Conservation (phyloP, 2,329 filamentous ascomycete species). For the Colletotrichum sp. region DNA sequence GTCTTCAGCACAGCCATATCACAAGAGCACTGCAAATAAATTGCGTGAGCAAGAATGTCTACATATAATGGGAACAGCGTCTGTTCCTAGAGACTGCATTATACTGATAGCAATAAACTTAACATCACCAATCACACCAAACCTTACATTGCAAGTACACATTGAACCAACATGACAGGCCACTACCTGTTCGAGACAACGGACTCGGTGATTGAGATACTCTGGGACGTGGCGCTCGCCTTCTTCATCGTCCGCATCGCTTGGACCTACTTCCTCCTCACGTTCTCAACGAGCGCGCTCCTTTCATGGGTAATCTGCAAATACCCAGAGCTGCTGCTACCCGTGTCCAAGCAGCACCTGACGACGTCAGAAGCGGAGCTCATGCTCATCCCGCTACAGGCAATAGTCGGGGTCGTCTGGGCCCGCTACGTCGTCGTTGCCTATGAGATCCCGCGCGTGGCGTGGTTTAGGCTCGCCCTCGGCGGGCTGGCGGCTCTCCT, state of each 20-base stretch:
- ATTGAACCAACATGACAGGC: background rate
- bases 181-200: slow-evolving; percentile 32
- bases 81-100: background rate
- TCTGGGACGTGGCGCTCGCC: slow-evolving; percentile 41
- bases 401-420: background rate
- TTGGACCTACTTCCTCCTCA: slow-evolving; percentile 33
- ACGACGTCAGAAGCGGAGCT: background rate
- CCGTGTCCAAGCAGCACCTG: background rate
- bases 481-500: slow-evolving; percentile 3
- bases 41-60: background rate
- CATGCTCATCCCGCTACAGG: background rate
- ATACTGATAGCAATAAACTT: background rate
- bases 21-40: background rate
- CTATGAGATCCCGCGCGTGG: slow-evolving; percentile 14
- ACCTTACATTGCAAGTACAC: background rate
- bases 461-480: slow-evolving; percentile 12
- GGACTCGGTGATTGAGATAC: slow-evolving; percentile 37
- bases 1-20: background rate
- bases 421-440: slow-evolving; percentile 1
- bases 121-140: background rate
- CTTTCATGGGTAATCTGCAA: slow-evolving; percentile 8
- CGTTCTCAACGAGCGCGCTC: slow-evolving; percentile 25
- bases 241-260: slow-evolving; percentile 37
- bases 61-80: background rate
- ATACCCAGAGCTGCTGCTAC: background rate